A percentile compares a stretch with the other conserved stretches of the same genome.
These are phyloP conservation scores for Alternaria alternata DNA, from an alignment of 2,329 filamentous ascomycete species.

Conservation along the genomic window DNA sequence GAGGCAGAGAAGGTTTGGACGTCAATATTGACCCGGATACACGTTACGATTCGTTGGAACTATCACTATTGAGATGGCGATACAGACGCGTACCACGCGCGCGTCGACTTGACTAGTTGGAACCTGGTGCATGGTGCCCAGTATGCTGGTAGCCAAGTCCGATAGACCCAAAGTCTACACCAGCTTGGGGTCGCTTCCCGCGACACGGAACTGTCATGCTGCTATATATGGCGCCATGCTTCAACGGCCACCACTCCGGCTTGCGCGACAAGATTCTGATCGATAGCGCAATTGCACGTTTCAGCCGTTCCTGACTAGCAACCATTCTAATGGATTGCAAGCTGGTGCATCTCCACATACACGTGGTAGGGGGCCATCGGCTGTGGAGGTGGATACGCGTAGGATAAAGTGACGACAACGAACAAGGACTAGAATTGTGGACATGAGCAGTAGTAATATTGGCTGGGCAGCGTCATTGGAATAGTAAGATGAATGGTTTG, in stretches of 20 bases:
- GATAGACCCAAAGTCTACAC: background rate
- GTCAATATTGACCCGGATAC: background rate
- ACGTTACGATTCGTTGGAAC: background rate
- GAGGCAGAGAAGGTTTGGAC: background rate
- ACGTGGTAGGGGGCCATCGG: background rate
- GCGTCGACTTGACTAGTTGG: background rate
- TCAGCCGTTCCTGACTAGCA: conserved; percentile 10
- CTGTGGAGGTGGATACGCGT: background rate
- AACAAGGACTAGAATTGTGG: background rate
- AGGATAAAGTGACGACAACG: background rate
- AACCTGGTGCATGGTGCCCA: background rate
- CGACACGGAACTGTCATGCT: conserved; percentile 4
- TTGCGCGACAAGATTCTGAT: conserved; percentile 1
- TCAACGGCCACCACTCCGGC: background rate
- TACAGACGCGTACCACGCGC: background rate
- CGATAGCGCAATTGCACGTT: conserved; percentile 8
- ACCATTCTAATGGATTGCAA: background rate
- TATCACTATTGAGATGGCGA: background rate
- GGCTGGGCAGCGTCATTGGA: background rate
- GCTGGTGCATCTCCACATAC: background rate
- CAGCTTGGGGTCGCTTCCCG: background rate
- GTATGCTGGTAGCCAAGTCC: background rate
- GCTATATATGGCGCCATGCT: conserved; percentile 10
- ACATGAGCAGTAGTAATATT: background rate
- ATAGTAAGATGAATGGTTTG: background rate